These are phyloP conservation scores for Camellia sinensis DNA, from an alignment of 148 eudicot species.

Conservation along the genomic window DNA sequence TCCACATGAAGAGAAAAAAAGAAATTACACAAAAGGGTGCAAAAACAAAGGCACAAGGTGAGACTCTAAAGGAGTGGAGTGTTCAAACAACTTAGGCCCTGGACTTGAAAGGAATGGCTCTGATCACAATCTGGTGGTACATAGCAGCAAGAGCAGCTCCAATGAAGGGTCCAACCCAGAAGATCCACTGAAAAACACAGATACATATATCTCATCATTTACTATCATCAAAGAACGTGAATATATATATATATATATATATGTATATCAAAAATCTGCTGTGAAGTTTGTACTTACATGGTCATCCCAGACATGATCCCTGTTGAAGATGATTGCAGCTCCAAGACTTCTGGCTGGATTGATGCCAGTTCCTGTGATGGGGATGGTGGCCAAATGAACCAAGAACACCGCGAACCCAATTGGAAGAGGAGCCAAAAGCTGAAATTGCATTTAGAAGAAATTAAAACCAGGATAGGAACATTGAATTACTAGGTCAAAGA, in stretches of 20 bases:
- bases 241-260: neutral
- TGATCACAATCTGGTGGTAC: constrained; percentile 66
- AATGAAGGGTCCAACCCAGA: constrained; percentile 91
- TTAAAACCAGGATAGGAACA: neutral
- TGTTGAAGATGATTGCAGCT: constrained; percentile 67
- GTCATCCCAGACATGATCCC: constrained; percentile 56
- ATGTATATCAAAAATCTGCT: no score
- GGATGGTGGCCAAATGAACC: constrained; percentile 75
- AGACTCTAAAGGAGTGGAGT: constrained; percentile 14
- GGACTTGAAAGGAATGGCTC: constrained; percentile 73
- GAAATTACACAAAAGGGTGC: neutral
- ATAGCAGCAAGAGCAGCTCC: constrained; percentile 89
- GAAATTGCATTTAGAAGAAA: constrained; percentile 9
- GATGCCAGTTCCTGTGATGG: constrained; percentile 73
- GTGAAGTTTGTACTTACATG: constrained; percentile 33
- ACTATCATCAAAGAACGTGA: neutral
- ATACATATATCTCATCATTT: neutral
- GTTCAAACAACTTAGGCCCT: constrained; percentile 14
- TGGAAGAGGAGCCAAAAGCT: constrained; percentile 80
- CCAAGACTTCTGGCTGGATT: constrained; percentile 79
- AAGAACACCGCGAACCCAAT: constrained; percentile 69
- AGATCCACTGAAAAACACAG: constrained; percentile 57
- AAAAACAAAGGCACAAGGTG: neutral
- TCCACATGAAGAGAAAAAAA: neutral
- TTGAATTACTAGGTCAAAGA: neutral